Evolutionary conservation across 257 asterid species (phyloP), one percentile per base, ranked within the genome.

Genomic region (Orobanche coerulescens): DNA sequence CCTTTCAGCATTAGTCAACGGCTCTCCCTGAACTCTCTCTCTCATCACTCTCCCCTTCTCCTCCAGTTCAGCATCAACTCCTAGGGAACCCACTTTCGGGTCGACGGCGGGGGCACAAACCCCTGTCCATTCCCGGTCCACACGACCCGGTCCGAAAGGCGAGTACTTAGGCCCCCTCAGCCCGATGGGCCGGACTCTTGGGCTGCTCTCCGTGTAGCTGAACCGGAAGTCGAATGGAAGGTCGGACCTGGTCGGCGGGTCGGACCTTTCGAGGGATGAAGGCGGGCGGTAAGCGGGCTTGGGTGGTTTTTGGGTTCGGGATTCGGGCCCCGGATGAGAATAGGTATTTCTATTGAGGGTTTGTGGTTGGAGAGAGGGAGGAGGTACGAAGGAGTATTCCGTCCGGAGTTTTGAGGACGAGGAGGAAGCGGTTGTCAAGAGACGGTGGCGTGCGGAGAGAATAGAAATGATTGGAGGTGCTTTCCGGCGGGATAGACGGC

Each of bases 191-290:
- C 97, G 70, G 9, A 70, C 76, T 30, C 56, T 71, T 0, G 89
- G 31, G 69, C 84, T 92, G 76, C 86, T 82, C 61, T 92, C 97
- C 0, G 98, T 84, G 87, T 92, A 92, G 64, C 97, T 88, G 80
- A 92, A 92, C 65, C 95, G 93, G 73, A 86, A 92, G 22, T 92
- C 98, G 61, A 92, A 92, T 11, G 98, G 98, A 11, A 88, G 81
- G 43, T 79, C 81, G 65, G 94, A 78, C 1, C n/a, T 65, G 18
- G 61, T 24, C 19, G 91, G 83, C n/a, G 73, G 73, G 5, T 52
- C 77, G 24, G 81, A 26, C 24, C 79, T 75, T 24, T 81, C 85
- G 2, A 91, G 82, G 10, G 98, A 87, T 7, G 97, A 91, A 5
- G 94, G 96, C 5, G 98, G 96, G 8, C 95, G 91, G 72, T 81